These are phyloP conservation scores for Hsuehochloa calcarea DNA, from an alignment of 176 grass and related monocot genomes.

Conservation along the genomic window DNA sequence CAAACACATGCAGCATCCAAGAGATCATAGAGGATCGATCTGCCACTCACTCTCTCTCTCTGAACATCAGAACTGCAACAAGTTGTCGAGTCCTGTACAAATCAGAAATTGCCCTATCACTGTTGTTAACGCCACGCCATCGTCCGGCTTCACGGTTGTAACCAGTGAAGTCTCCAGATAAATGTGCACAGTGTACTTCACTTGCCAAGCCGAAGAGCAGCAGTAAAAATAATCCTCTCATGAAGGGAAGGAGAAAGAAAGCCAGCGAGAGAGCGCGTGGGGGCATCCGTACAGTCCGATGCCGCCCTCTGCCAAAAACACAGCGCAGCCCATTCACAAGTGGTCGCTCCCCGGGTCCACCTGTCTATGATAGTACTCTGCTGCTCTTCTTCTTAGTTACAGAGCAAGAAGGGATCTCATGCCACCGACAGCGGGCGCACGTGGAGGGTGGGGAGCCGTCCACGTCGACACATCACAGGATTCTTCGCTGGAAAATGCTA, in stretches of 20 bases:
- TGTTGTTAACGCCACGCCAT: not conserved
- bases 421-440: not conserved
- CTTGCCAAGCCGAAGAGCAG: not conserved
- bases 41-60: no score
- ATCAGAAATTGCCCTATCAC: not conserved
- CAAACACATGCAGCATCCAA: not conserved
- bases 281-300: not conserved
- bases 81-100: not conserved
- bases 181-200: not conserved
- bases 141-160: not conserved
- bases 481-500: not conserved
- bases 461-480: not conserved
- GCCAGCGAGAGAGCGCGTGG: not conserved
- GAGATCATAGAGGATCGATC: not conserved
- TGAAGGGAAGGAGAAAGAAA: rapidly evolving
- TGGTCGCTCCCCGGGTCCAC: not conserved
- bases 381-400: not conserved
- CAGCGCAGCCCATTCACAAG: not conserved
- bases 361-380: not conserved
- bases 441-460: not conserved
- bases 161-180: not conserved
- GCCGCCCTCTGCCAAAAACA: not conserved
- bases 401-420: not conserved
- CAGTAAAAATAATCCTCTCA: not conserved
- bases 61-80: not conserved